Base-by-base conservation (phyloP, 305 asterid genomes). In the Solanum hybrid region DNA sequence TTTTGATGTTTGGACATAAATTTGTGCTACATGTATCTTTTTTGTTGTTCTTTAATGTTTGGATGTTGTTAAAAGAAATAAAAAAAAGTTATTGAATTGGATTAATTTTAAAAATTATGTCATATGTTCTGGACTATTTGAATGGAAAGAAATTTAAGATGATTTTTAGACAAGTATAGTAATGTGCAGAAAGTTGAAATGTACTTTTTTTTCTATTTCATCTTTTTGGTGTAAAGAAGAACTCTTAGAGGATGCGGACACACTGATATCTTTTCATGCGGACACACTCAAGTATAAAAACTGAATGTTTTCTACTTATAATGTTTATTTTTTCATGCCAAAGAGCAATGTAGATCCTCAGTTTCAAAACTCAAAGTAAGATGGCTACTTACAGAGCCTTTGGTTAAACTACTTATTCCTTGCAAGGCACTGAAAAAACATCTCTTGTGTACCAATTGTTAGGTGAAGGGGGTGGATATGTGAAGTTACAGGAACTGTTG, bases 401-500 rank as follows among this genome's bases (percentile, higher is more conserved):
- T 37, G 61, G 35, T 31, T 73, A 79, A 83, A 90, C 82, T 33
- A 89, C 90, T 39, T n/a, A 67, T 78, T 87, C 87, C 87, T 85
- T 8, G n/a, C 89, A 81, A 51, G 88, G 86, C 64, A 46, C 78
- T 36, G 61, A 77, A 81, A 81, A 89, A 35, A 22, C 31, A 84
- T 84, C 42, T 84, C 42, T 84, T 84, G 88, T 51, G 29, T 46
- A 83, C 74, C 29, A 29, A 83, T 18, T 86, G 82, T 39, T 89
- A 89, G 93, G 93, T 89, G 91, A 90, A 90, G 95, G 95, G 75
- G 80, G 31, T 86, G 92, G 92, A 40, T 90, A 86, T 85, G 97
- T 94, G 89, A 94, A 95, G 90, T 92, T 97, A 94, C 94, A 93
- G 92, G 98, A 95, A 92, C 95, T 96, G 88, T 92, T 97, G 91